Evolutionary conservation across 2,329 filamentous ascomycete species (phyloP).

Genomic region (Pyrenochaeta sp.): DNA sequence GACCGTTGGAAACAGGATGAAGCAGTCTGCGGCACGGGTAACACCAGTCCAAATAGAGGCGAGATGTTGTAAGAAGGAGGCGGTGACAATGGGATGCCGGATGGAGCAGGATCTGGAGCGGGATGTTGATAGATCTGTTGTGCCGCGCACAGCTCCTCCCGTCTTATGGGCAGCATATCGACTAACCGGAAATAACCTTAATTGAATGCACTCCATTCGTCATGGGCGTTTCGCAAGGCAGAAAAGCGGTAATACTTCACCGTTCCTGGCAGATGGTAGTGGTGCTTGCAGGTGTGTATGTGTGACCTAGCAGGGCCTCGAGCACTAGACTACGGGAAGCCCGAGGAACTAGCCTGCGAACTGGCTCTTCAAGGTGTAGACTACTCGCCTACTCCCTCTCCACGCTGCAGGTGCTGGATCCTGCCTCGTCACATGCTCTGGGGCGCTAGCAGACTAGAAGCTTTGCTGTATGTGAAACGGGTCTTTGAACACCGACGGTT

Average conservation of each 20-base stretch:
- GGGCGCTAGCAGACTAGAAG: too few relatives aligned
- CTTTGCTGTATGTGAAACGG: background rate
- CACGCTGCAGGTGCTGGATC: background rate
- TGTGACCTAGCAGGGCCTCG: constrained; percentile 6
- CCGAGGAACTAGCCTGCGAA: too few relatives aligned
- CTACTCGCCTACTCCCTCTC: too few relatives aligned
- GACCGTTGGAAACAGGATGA: constrained; percentile 8
- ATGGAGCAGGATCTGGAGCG: constrained; percentile 10
- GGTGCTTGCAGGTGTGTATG: constrained; percentile 4
- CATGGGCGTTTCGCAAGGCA: constrained; percentile 17
- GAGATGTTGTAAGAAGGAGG: constrained; percentile 12
- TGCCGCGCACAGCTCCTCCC: constrained; percentile 13
- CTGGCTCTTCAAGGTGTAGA: too few relatives aligned
- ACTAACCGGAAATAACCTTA: constrained; percentile 10
- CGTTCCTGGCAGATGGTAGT: constrained; percentile 7
- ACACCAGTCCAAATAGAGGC: constrained; percentile 5
- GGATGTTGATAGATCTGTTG: constrained; percentile 19
- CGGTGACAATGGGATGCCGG: constrained; percentile 16
- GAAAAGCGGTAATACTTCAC: constrained; percentile 12
- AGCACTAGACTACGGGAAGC: constrained; percentile 3
- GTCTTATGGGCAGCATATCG: constrained; percentile 22
- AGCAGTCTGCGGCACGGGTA: constrained; percentile 12
- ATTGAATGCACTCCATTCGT: constrained; percentile 11
- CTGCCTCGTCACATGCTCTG: too few relatives aligned
- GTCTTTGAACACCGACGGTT: too few relatives aligned